phyloP scores from a whole-genome alignment of 1,139 yeast species.

The Suhomyces coccinellae region DNA sequence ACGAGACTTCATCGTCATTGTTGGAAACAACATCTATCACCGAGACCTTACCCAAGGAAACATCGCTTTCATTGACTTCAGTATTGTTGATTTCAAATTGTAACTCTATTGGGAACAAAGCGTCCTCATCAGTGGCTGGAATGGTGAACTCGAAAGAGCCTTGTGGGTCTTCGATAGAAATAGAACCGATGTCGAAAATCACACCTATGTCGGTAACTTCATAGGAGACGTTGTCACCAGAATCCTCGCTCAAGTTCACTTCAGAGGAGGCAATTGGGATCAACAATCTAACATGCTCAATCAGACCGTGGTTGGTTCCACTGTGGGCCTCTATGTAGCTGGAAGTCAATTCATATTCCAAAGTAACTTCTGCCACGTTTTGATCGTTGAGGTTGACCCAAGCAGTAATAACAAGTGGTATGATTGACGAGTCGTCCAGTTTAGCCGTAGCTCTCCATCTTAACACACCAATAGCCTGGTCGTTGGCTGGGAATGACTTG shows the following conservation, averaged over 20 bases:
- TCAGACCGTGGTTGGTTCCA: slow-evolving; percentile 32
- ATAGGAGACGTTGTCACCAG: slow-evolving; percentile 43
- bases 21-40: slow-evolving; percentile 44
- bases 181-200: slow-evolving; percentile 51
- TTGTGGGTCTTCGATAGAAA: slow-evolving; percentile 51
- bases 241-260: slow-evolving; percentile 55
- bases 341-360: slow-evolving; percentile 74
- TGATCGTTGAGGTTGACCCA: slow-evolving; percentile 75
- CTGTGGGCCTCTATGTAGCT: slow-evolving; percentile 38
- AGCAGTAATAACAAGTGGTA: slow-evolving; percentile 77
- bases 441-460: slow-evolving; percentile 81
- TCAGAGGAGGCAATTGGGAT: slow-evolving; percentile 66
- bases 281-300: slow-evolving; percentile 59
- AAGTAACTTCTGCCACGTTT: slow-evolving; percentile 67
- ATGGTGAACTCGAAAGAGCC: slow-evolving; percentile 83
- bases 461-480: slow-evolving; percentile 84
- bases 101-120: slow-evolving; percentile 84
- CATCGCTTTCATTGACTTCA: slow-evolving; percentile 40
- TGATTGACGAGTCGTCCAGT: slow-evolving; percentile 54
- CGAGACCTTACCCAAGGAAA: slow-evolving; percentile 43
- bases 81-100: slow-evolving; percentile 42
- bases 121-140: slow-evolving; percentile 76
- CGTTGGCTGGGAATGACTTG: slow-evolving; percentile 88
- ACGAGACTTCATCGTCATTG: slow-evolving; percentile 45
- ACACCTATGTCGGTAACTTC: slow-evolving; percentile 62